Conservation (phyloP, 2,329 filamentous ascomycete species). For the Ophiocordyceps camponoti-floridani region DNA sequence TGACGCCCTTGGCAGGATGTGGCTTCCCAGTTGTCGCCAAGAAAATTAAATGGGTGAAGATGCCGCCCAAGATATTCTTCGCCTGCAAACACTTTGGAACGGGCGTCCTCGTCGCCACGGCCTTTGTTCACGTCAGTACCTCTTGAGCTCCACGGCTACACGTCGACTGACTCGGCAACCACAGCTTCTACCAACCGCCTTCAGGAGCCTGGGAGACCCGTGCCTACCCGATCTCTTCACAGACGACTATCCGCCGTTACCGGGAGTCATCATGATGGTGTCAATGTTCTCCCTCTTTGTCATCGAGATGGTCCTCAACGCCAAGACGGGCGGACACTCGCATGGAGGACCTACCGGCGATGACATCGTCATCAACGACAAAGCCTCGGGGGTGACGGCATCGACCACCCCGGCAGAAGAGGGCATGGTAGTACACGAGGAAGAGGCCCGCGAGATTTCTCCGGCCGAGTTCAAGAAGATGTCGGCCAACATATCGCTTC, state of each 20-base stretch:
- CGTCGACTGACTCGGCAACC: constrained; percentile 1
- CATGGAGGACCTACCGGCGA: constrained; percentile 36
- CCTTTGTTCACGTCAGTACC: constrained; percentile 45
- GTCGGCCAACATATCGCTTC: constrained; percentile 54
- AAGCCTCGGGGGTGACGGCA: not conserved
- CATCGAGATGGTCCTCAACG: constrained; percentile 43
- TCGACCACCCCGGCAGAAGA: constrained; percentile 8
- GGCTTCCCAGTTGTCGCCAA: constrained; percentile 34
- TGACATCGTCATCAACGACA: not conserved
- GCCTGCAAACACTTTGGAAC: constrained; percentile 51
- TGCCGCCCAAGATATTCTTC: constrained; percentile 38
- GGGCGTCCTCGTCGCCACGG: constrained; percentile 53
- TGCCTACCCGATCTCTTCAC: constrained; percentile 43
- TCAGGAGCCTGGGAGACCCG: constrained; percentile 29
- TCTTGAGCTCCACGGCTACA: too few relatives aligned
- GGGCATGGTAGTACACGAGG: constrained; percentile 12
- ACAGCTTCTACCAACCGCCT: constrained; percentile 40
- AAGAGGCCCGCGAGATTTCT: constrained; percentile 22
- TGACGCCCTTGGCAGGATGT: constrained; percentile 14
- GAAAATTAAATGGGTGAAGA: constrained; percentile 39
- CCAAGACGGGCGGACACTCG: constrained; percentile 38
- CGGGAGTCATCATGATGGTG: constrained; percentile 47
- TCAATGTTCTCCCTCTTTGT: constrained; percentile 43
- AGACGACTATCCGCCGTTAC: constrained; percentile 39
- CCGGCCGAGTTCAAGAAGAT: constrained; percentile 37